Evolutionary conservation across 139 green algal genomes (phyloP).

Genomic region (Trebouxia sp.): DNA sequence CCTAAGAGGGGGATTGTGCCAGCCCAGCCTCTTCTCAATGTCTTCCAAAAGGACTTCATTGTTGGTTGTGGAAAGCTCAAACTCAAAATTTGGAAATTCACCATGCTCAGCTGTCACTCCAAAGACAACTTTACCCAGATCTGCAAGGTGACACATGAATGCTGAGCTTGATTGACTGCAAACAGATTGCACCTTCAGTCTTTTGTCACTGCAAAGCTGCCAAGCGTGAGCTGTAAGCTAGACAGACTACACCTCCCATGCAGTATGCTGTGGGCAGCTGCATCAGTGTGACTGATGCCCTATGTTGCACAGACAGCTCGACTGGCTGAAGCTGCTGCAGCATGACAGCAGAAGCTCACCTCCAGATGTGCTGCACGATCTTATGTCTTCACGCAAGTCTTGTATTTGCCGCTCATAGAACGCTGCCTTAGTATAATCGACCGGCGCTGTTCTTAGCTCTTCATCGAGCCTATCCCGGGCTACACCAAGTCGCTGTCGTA

Average conservation of each 20-base stretch:
- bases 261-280: slow-evolving; percentile 14
- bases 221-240: too few species aligned
- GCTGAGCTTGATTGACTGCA: slow-evolving; percentile 14
- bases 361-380: slow-evolving; percentile 10
- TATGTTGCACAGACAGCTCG: too few species aligned
- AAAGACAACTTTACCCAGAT: slow-evolving; percentile 25
- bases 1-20: slow-evolving; percentile 23
- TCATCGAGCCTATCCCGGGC: slow-evolving; percentile 10
- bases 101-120: slow-evolving; percentile 17
- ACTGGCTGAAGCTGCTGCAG: slow-evolving; percentile 20
- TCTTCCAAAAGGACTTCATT: slow-evolving; percentile 25
- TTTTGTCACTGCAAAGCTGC: slow-evolving; percentile 13
- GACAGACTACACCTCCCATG: too few species aligned
- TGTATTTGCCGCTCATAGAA: slow-evolving; percentile 20
- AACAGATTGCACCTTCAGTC: slow-evolving; percentile 13
- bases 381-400: slow-evolving; percentile 17
- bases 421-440: slow-evolving; percentile 21
- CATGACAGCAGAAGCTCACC: slow-evolving; percentile 21
- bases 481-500: slow-evolving; percentile 17
- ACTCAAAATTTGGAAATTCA: slow-evolving; percentile 24
- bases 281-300: slow-evolving; percentile 16
- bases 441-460: slow-evolving; percentile 1
- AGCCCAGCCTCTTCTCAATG: slow-evolving; percentile 12
- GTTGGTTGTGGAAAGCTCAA: slow-evolving; percentile 15
- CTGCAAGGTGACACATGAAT: slow-evolving; percentile 19